Base-by-base conservation (phyloP, 768 basidiomycete genomes). In the Crepidotus variabilis region DNA sequence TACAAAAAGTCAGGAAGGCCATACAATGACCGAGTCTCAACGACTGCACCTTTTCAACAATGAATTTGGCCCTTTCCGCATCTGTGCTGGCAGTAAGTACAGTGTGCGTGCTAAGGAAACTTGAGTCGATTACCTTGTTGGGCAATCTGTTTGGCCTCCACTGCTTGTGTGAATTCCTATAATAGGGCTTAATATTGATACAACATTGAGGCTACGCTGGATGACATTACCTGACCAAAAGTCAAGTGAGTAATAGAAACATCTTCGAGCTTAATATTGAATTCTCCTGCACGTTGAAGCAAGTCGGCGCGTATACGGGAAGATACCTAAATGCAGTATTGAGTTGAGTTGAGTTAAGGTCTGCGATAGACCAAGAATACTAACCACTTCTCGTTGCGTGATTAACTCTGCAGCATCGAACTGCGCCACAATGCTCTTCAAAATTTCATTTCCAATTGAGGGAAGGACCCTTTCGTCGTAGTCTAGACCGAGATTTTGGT, bases 111-210 rank as follows among this genome's bases (percentile, higher is more conserved):
- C 18, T 23, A 20, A 2, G 13, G 34, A 16, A 28, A 48, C 22
- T 18, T 33, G 14, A 28, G 50, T 50, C 24, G 60, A 75, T 49
- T 63, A 92, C 92, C 92, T 82, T 99, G 97, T 71, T 99, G 97
- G 9, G 97, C 97, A 70, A 99, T 98, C 72, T 98, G 97, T 72
- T 99, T 99, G 39, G 96, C 96, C 75, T 99, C 97, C 8, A 99
- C 97, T n/a, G 97, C 97, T 86, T 90, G 87, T 6, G 92, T 92
- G 69, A 94, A 93, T 83, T 93, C 92, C 91, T 92, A 60, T 2
- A 43, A 56, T 35, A 56, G 48, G 39, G 35, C 43, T 53, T 7
- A 61, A 53, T 52, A 47, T 21, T 21, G 0, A 21, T 28, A 34
- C 2, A 58, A 32, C 23, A 46, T 51, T 24, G 32, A 51, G 67